Percentiles rank a stretch among this genome's conserved stretches.
These are phyloP conservation scores for Podaxis mareebaensis DNA, from an alignment of 768 basidiomycete genomes.

Conservation along the genomic window DNA sequence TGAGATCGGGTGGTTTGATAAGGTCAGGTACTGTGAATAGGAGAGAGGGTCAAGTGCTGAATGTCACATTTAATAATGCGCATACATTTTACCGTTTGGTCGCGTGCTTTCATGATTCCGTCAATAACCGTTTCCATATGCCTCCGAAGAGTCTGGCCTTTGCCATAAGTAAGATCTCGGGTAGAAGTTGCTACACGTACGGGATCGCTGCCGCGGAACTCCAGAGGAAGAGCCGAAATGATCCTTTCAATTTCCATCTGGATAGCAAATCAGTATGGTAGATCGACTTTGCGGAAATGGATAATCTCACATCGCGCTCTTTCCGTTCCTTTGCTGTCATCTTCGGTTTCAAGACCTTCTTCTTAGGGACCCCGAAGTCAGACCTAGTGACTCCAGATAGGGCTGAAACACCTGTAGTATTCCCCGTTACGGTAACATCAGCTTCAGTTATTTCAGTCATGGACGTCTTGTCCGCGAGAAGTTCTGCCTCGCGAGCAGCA, in stretches of 20 bases:
- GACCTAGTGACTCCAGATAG: constrained; percentile 30
- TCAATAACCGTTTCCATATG: constrained; percentile 83
- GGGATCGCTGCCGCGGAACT: constrained; percentile 88
- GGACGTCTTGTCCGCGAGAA: constrained; percentile 36
- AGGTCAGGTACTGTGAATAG: constrained; percentile 65
- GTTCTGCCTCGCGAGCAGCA: constrained; percentile 22
- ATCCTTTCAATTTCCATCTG: constrained; percentile 69
- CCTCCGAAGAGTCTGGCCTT: constrained; percentile 61
- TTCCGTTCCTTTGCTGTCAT: constrained; percentile 81
- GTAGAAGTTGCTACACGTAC: constrained; percentile 41
- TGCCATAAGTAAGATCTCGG: constrained; percentile 1
- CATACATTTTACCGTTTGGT: constrained; percentile 63
- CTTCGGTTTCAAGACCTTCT: constrained; percentile 64
- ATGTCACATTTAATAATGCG: constrained; percentile 8
- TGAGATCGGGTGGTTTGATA: constrained; percentile 77
- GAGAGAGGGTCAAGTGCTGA: background rate
- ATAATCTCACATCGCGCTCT: constrained; percentile 62
- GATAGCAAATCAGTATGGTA: background rate
- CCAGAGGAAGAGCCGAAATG: constrained; percentile 77
- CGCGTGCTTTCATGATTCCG: constrained; percentile 64
- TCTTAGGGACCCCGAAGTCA: constrained; percentile 37
- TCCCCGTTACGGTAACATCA: constrained; percentile 42
- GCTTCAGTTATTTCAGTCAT: constrained; percentile 41
- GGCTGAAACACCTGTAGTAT: constrained; percentile 32
- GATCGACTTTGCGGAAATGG: background rate